Base-by-base conservation (phyloP, 306 rosid species). In the Corylus heterophylla region DNA sequence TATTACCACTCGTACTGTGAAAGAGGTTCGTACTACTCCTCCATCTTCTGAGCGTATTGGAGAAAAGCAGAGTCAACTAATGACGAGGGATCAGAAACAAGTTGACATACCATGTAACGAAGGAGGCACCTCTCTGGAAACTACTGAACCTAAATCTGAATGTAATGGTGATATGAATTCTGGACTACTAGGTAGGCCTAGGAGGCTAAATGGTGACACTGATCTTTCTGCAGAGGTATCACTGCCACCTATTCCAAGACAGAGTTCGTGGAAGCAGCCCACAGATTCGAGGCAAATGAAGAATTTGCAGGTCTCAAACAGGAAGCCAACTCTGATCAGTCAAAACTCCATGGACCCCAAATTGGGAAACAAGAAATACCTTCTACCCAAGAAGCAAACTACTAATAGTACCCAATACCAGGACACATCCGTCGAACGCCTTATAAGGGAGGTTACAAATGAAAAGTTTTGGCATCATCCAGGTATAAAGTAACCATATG, bases 381-480 rank as follows among this genome's bases (percentile, higher is more conserved):
- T 78, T 84, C 81, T 96, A 71, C 83, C 83, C 83, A 95, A 95
- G 89, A 95, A 91, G 90, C 99, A 89, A 81, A 78, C 78, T 75
- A 75, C 91, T 75, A 83, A 71, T 31, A 87, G 86, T 83, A 78
- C 78, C 74, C 81, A 76, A 74, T 86, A 93, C 83, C 98, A 90
- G 81, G 98, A 95, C 84, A 84, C 98, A 1, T 95, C 99, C 0
- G 96, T 95, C 68, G 99, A 95, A 84, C 97, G 98, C 78, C 99
- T 95, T 67, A 93, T 95, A 85, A 89, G 99, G 74, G 98, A 95
- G 91, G 99, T 95, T 71, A 95, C 98, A 63, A 95, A 89, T 39
- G 99, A 91, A 80, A 95, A 93, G 90, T 93, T 95, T 87, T 95
- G 99, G 98, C 98, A 90, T 77, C 93, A 90, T 71, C 98, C 98